Evolutionary conservation across 2,329 filamentous ascomycete species (phyloP), one percentile per base, ranked within the genome.

Genomic region (Phialocephala subalpina): DNA sequence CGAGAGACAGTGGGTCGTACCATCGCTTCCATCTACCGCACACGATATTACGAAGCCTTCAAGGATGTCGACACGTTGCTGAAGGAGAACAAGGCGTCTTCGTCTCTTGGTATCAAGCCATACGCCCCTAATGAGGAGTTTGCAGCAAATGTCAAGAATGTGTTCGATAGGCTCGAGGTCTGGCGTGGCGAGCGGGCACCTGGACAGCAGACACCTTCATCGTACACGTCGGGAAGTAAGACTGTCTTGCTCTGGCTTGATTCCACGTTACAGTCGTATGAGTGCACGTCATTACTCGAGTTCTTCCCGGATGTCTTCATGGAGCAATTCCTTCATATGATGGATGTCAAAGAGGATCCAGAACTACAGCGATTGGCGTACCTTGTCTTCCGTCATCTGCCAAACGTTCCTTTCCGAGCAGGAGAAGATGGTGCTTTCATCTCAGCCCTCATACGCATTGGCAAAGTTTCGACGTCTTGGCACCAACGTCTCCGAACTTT

Each of bases 341-440:
- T 99, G 95, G 96, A 99, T 76, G 93, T 99, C 77, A 98, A 98
- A 78, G 96, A 99, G 78, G 96, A 99, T 74, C 94, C 93, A 0
- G 97, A 99, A 78, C 86, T 99, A 1, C 97, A 97, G 83, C 91
- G 92, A 11, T 86, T 97, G 9, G 95, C 96, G 0, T 99, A 98
- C 77, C 94, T 97, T 75, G 96, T 99, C 49, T 99, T 98, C 82
- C 91, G 95, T 7, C 95, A 99, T 76, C 83, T 99, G 18, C 94
- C 96, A 16, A 99, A 99, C 77, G 93, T 99, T 64, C 94, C 96
- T 0, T 95, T 97, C 80, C 90, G 92, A 1, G 87, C 90, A 36
- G 94, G 94, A 65, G 92, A 97, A 77, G 93, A 97, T 73, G 87
- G 88, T 3, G 87, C 88, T 0, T 97, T 99, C 77, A 94, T 97